A percentile compares a stretch with the other conserved stretches of the same genome.
These are phyloP conservation scores for Arabidopsis suecica DNA, from an alignment of 345 rosid species.

Conservation along the genomic window DNA sequence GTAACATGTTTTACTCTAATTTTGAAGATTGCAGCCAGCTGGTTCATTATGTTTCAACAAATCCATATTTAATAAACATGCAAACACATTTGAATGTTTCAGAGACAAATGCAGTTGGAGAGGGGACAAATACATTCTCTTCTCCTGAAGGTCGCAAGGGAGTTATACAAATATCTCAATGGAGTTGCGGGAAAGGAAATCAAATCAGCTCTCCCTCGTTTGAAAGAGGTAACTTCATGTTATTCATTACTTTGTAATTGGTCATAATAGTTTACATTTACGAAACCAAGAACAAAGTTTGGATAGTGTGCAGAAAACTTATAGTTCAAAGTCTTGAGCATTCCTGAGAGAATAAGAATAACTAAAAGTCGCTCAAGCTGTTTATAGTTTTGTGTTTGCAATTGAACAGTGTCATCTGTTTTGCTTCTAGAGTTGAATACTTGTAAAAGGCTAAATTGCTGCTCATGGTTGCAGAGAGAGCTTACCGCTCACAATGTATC, in stretches of 20 bases:
- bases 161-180: conserved; percentile 63
- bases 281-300: conserved; percentile 11
- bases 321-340: neutral
- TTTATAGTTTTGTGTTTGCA: conserved; percentile 13
- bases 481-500: conserved; percentile 74
- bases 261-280: conserved; percentile 5
- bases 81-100: conserved; percentile 38
- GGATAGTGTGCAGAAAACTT: conserved; percentile 7
- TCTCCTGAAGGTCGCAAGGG: conserved; percentile 66
- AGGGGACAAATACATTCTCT: conserved; percentile 68
- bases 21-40: conserved; percentile 9
- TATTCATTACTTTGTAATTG: conserved; percentile 7
- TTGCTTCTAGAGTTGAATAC: conserved; percentile 8
- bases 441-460: conserved; percentile 19
- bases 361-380: neutral
- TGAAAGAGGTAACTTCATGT: conserved; percentile 63
- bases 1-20: conserved; percentile 49
- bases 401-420: conserved; percentile 12
- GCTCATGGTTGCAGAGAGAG: conserved; percentile 53
- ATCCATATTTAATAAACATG: conserved; percentile 7
- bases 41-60: conserved; percentile 13
- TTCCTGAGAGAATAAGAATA: conserved; percentile 11
- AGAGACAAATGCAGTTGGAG: conserved; percentile 87
- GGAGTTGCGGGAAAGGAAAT: conserved; percentile 65
- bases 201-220: conserved; percentile 58